Evolutionary conservation across 2,329 filamentous ascomycete species (phyloP).

Genomic region (Alternaria sp.): DNA sequence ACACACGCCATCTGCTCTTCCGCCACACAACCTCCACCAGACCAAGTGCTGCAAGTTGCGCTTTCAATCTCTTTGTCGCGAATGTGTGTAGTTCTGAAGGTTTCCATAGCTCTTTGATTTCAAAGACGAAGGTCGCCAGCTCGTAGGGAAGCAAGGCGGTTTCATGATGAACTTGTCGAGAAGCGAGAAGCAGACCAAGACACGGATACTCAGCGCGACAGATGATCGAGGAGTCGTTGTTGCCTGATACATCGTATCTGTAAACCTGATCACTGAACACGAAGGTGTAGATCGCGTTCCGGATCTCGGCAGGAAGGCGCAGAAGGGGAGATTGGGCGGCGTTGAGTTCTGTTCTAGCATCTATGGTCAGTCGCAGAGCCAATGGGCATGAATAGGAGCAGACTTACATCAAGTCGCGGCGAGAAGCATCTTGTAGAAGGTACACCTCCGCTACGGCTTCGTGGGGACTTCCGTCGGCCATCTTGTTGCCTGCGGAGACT

Average conservation of each 20-base stretch:
- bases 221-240: accelerated
- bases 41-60: too few relatives aligned
- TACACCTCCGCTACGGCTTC: neutral
- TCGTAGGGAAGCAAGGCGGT: neutral
- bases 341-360: neutral
- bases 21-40: too few relatives aligned
- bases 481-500: neutral
- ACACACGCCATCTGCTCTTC: too few relatives aligned
- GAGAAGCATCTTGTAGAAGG: neutral
- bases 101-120: too few relatives aligned
- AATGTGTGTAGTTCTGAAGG: too few relatives aligned
- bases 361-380: neutral
- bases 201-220: neutral
- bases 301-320: slow-evolving; percentile 9
- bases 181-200: neutral
- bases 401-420: neutral
- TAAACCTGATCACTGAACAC: neutral
- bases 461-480: neutral
- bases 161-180: neutral
- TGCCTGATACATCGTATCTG: accelerated
- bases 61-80: too few relatives aligned
- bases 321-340: neutral
- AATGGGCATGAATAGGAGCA: accelerated
- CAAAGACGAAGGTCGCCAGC: neutral
- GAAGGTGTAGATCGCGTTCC: slow-evolving; percentile 3